Base-by-base conservation (phyloP, 2,329 filamentous ascomycete species). In the Apiospora rasikravindrae region DNA sequence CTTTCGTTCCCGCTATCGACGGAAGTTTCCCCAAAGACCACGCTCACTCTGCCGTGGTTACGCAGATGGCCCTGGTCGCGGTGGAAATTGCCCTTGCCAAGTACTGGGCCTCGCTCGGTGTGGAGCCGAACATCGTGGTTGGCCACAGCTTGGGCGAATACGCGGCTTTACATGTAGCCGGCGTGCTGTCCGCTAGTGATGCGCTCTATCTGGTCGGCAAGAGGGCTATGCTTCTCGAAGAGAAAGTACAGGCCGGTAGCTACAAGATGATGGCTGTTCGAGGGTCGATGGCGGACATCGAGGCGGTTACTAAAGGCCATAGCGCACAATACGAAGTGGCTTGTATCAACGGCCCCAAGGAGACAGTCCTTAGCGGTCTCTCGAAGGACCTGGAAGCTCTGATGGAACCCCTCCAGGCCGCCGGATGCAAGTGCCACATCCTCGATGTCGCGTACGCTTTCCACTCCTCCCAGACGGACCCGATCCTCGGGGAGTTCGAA, bases 321-420 rank as follows among this genome's bases (percentile, higher is more conserved):
- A 1, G 47, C 40, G 1, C 49, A 78, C 81, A 71, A 0, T 80
- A 83, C 69, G 80, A 83, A 70, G 49, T 81, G 2, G 87, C 91
- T 0, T 94, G 92, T 80, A 86, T 92, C 78, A 94, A 94, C 77
- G 87, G 88, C 0, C 88, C 88, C 0, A 83, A 86, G 69, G 89
- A 91, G 76, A 91, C 87, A 37, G 91, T 92, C 4, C 81, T 92
- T 16, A 88, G 87, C 73, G 86, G 90, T 11, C 44, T 45, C 6
- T 19, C 44, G 4, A 22, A 45, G 4, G 81, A 88, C 44, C 85
- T 92, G 49, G 82, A 84, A 47, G 80, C 79, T 3, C 83, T 90
- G n/a, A 85, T 92, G 53, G 82, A 84, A 44, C 80, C 79, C 4
- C 83, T 90, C 24, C 74, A 74, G 45, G 77, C 51, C 47, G 78